Evolutionary conservation across 306 rosid species (phyloP).

Genomic region (Quercus dentata): DNA sequence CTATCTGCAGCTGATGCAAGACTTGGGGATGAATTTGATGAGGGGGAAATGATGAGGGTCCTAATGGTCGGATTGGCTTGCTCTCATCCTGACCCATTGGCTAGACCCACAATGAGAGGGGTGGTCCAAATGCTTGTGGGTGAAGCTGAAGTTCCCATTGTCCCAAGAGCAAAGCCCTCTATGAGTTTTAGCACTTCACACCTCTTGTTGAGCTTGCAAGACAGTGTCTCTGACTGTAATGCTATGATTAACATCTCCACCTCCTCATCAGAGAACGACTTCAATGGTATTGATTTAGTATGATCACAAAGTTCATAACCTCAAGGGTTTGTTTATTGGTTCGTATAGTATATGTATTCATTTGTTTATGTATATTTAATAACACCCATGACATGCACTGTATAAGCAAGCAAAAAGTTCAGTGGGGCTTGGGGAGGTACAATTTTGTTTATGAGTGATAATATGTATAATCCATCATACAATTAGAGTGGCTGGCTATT

Average conservation of each 20-base stretch:
- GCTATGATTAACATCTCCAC: constrained; percentile 66
- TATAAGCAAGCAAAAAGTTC: constrained; percentile 15
- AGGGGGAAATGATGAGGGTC: constrained; percentile 64
- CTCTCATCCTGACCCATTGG: constrained; percentile 76
- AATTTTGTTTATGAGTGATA: not conserved
- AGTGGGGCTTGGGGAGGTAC: constrained; percentile 7
- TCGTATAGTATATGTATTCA: constrained; percentile 38
- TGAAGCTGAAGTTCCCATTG: constrained; percentile 80
- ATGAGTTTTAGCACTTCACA: constrained; percentile 70
- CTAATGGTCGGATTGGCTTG: constrained; percentile 78
- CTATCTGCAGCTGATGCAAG: constrained; percentile 60
- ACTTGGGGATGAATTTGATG: constrained; percentile 61
- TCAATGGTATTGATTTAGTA: constrained; percentile 49
- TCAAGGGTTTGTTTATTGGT: constrained; percentile 29
- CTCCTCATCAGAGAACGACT: constrained; percentile 65
- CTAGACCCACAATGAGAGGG: constrained; percentile 75
- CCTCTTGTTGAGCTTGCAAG: constrained; percentile 70
- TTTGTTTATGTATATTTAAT: constrained; percentile 39
- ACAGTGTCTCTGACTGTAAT: constrained; percentile 85
- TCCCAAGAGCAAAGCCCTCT: constrained; percentile 70
- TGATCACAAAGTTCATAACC: constrained; percentile 20
- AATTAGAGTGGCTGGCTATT: not conserved
- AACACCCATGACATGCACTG: constrained; percentile 30
- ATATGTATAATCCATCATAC: not conserved
- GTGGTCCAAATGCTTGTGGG: constrained; percentile 91